These are phyloP conservation scores for Naganishia vaughanmartiniae DNA, from an alignment of 768 basidiomycete genomes.

Conservation along the genomic window DNA sequence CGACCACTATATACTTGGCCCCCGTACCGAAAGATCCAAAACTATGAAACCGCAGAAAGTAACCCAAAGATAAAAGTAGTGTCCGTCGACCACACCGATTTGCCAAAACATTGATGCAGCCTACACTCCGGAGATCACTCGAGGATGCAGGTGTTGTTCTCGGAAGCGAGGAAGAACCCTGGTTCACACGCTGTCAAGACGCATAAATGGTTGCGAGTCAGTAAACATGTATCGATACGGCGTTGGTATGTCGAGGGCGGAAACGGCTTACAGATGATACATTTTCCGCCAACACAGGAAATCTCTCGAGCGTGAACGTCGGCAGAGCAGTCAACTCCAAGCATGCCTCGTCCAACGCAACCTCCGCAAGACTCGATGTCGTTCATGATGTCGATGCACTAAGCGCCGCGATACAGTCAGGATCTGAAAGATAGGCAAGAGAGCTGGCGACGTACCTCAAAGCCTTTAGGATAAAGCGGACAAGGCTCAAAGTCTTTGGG, in stretches of 20 bases:
- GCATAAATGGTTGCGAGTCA: too few relatives aligned
- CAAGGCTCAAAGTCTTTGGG: conserved; percentile 16
- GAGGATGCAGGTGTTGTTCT: conserved; percentile 14
- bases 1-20: too few relatives aligned
- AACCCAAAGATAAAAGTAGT: too few relatives aligned
- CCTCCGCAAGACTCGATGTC: conserved; percentile 26
- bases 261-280: conserved; percentile 14
- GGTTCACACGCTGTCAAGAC: neutral
- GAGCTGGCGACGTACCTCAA: neutral
- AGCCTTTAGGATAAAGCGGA: conserved; percentile 25
- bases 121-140: too few relatives aligned
- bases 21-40: too few relatives aligned
- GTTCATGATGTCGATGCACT: conserved; percentile 26
- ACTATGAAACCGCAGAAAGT: too few relatives aligned
- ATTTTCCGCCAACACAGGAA: neutral
- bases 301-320: conserved; percentile 2
- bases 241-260: neutral
- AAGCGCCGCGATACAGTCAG: neutral
- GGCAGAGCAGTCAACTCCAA: conserved; percentile 16
- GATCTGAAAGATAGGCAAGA: too few relatives aligned
- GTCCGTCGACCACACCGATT: too few relatives aligned
- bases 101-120: too few relatives aligned
- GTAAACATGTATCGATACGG: neutral
- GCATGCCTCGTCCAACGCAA: conserved; percentile 21
- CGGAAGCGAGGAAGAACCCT: conserved; percentile 1